phyloP scores from a whole-genome alignment of 2,329 filamentous ascomycete genomes.

The Fonsecaea pedrosoi region DNA sequence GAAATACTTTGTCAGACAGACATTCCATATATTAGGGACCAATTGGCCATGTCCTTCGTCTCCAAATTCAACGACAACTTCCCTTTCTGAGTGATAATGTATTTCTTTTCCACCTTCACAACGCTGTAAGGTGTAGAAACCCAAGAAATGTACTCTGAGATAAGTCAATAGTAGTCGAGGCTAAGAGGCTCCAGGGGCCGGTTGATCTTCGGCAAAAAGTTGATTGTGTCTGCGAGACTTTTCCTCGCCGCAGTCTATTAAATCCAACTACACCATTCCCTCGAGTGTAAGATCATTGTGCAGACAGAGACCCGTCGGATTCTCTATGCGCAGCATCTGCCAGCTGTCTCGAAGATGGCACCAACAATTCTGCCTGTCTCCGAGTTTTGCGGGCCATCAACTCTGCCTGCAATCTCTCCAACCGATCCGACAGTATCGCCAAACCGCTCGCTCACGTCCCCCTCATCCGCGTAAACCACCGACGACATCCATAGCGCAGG shows the following conservation, averaged over 20 bases:
- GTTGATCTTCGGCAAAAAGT: conserved; percentile 15
- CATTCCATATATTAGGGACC: too few species aligned
- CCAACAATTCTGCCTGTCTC: conserved; percentile 40
- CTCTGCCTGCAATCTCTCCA: conserved; percentile 37
- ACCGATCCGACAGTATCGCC: conserved; percentile 33
- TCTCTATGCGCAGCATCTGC: conserved; percentile 39
- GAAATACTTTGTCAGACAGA: too few species aligned
- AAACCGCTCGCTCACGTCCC: conserved; percentile 30
- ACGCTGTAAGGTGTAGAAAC: neutral
- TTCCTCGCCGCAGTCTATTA: conserved; percentile 14
- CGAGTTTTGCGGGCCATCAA: conserved; percentile 38
- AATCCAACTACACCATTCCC: neutral
- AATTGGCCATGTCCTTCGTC: too few species aligned
- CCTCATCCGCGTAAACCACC: conserved; percentile 12
- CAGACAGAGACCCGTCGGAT: neutral
- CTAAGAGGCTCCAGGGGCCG: conserved; percentile 1
- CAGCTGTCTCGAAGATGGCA: conserved; percentile 41
- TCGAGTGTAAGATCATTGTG: neutral
- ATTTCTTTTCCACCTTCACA: too few species aligned
- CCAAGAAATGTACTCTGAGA: neutral
- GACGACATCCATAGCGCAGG: conserved; percentile 40
- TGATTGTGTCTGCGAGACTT: neutral
- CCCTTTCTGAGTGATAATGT: too few species aligned
- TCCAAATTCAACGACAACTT: too few species aligned
- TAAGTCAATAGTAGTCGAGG: too few species aligned